A percentile compares a stretch with the other conserved stretches of the same genome.
Conservation (phyloP, 352 stramenopile genomes). For the Aphanomyces cochlioides region DNA sequence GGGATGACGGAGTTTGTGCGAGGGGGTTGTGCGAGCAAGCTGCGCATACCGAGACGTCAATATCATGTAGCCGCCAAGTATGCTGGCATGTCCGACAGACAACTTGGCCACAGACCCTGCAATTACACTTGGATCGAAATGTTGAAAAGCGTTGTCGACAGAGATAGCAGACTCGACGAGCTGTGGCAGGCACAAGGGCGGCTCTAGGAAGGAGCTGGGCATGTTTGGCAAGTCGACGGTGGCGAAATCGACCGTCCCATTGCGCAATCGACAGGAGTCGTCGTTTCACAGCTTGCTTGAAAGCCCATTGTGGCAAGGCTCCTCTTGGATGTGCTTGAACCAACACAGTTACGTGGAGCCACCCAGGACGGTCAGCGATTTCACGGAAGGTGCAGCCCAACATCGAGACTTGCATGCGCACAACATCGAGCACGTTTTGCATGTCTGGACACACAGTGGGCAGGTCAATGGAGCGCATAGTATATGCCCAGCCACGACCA, state of each 20-base stretch:
- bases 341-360: background rate
- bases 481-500: background rate
- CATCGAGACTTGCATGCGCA: background rate
- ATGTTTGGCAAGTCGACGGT: too few relatives aligned
- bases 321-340: background rate
- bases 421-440: background rate
- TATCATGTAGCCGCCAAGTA: too few relatives aligned
- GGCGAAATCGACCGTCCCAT: background rate
- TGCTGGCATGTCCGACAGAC: too few relatives aligned
- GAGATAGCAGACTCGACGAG: too few relatives aligned
- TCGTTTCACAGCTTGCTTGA: background rate
- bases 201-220: too few relatives aligned
- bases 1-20: too few relatives aligned
- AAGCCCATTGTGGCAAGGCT: background rate
- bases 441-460: background rate
- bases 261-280: background rate
- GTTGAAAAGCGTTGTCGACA: too few relatives aligned
- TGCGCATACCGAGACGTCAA: too few relatives aligned
- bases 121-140: too few relatives aligned
- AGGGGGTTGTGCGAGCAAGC: too few relatives aligned
- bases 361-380: background rate
- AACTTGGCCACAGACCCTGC: too few relatives aligned
- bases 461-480: background rate
- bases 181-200: too few relatives aligned
- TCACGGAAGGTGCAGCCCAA: background rate